Conservation (phyloP, 345 rosid species). For the Eucalyptus leucophloia region DNA sequence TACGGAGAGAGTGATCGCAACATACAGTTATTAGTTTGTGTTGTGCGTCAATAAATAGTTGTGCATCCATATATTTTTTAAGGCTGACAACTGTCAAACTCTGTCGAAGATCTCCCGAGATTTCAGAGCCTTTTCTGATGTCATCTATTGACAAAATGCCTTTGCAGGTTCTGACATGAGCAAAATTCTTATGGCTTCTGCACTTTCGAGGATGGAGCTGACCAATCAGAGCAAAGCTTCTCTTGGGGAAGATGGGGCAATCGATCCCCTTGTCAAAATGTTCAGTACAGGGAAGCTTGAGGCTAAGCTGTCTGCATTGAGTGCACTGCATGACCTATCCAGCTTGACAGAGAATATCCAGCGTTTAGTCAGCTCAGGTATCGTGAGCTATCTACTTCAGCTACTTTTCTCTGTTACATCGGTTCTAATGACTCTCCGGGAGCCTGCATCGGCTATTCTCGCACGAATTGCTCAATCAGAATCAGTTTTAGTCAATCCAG, state of each 20-base stretch:
- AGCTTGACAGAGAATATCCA: conserved; percentile 28
- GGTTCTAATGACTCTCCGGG: conserved; percentile 66
- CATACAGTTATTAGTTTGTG: background rate
- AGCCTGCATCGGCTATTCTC: conserved; percentile 68
- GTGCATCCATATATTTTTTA: background rate
- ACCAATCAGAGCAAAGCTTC: conserved; percentile 52
- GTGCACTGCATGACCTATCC: conserved; percentile 48
- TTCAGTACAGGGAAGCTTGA: conserved; percentile 60
- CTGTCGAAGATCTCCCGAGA: background rate
- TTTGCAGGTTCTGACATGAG: conserved; percentile 62
- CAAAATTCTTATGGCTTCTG: conserved; percentile 74
- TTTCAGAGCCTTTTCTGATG: background rate
- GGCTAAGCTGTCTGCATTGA: conserved; percentile 51
- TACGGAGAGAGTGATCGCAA: background rate
- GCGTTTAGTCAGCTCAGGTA: conserved; percentile 38
- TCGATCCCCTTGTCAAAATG: conserved; percentile 50
- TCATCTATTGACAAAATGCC: background rate
- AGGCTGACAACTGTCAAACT: background rate
- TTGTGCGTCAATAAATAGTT: background rate
- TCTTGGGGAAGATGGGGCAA: conserved; percentile 55
- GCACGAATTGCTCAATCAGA: conserved; percentile 54
- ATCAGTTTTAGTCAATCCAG: conserved; percentile 37
- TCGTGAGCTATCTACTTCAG: conserved; percentile 43
- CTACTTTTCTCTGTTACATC: conserved; percentile 77
- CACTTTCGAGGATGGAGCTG: conserved; percentile 56